Evolutionary conservation across 2,329 filamentous ascomycete species (phyloP), one percentile per base, ranked within the genome.

Genomic region (Ophiostoma montium): DNA sequence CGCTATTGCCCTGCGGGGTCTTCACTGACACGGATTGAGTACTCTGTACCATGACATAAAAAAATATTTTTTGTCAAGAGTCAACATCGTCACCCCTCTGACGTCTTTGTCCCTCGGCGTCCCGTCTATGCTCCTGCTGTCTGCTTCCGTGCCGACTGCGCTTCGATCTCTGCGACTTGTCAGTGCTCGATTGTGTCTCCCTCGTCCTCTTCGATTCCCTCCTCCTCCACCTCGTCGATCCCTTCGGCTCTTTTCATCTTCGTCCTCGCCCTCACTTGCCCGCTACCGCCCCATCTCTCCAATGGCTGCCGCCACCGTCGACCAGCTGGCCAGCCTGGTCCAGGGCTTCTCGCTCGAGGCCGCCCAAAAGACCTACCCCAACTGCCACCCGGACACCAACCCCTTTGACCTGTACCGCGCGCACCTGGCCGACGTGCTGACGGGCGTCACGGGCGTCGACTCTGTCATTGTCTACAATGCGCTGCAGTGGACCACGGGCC

Each of bases 401-500:
- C 82, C 84, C 4, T 70, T 85, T 59, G 86, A 92, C 60, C 73
- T 90, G 53, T 94, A 88, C 71, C 76, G 86, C 52, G 77, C 80
- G 35, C 83, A 89, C 62, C 76, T 94, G 54, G 80, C 84, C 53
- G 71, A 81, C 38, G 69, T 85, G 45, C 68, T 94, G 36, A 69
- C 76, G 32, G 69, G 76, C 18, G 74, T 87, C 52, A 85, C 82
- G 2, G 83, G 82, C 19, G 82, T 86, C 27, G 82, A 86, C 51
- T 63, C 72, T 32, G 69, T 73, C 48, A 78, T 87, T 57, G 81
- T 94, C 61, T 88, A 85, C 66, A 77, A 78, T 23, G 78, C 79
- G 35, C 69, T 94, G 38, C 76, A 84, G 67, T 90, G 85, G 84
- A 90, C 86, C 5, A 71, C 78, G 54, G 78, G 81, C 35, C 71